Conservation (phyloP, 2,329 filamentous ascomycete species). For the Talaromyces sp. region DNA sequence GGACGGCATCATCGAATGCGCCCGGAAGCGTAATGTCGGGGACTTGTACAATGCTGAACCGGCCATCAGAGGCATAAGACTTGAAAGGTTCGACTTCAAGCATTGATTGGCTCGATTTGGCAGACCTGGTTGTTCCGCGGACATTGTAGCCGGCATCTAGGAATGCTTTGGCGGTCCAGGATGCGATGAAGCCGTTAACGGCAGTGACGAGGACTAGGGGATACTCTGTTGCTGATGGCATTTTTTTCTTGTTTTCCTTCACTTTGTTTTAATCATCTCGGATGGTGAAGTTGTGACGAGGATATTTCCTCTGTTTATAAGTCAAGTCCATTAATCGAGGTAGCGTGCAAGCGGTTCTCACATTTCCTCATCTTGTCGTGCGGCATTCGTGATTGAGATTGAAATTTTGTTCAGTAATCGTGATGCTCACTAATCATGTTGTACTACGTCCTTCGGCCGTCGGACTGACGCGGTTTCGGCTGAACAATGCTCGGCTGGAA, state of each 20-base stretch:
- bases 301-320: neutral
- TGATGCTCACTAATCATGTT: neutral
- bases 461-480: neutral
- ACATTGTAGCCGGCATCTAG: slow-evolving; percentile 6
- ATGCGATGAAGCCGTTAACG: slow-evolving; percentile 7
- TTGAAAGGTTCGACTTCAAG: neutral
- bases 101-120: neutral
- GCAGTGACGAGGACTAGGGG: neutral
- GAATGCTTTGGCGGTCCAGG: slow-evolving; percentile 4
- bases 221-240: neutral
- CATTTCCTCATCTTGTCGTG: neutral
- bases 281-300: neutral
- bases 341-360: neutral
- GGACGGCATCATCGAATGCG: neutral
- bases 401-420: neutral
- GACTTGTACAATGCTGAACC: neutral
- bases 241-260: neutral
- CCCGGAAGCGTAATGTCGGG: slow-evolving; percentile 2
- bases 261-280: too few relatives aligned
- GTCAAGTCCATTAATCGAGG: neutral
- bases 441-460: neutral
- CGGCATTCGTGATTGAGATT: neutral
- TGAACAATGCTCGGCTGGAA: neutral
- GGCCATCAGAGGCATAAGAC: neutral
- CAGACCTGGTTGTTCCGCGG: neutral